Percentiles rank a stretch among this genome's conserved stretches.
Evolutionary conservation across 2,329 filamentous ascomycete genomes (phyloP).

Genomic region (Alternaria gansuensis): DNA sequence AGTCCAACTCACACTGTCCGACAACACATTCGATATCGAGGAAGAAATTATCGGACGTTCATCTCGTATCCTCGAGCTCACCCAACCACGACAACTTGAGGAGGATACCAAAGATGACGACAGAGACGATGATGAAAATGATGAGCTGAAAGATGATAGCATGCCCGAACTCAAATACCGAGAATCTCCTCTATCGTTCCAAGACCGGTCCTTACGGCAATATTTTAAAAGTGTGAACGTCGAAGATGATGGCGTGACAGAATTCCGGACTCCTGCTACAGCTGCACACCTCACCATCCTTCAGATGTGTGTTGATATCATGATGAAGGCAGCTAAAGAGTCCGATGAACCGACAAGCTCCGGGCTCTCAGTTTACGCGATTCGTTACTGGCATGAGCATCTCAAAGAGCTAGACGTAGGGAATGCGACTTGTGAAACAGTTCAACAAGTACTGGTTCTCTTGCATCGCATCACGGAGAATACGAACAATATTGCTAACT

Average conservation of each 20-base stretch:
- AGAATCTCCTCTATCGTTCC: slow-evolving; percentile 26
- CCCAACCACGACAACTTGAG: slow-evolving; percentile 7
- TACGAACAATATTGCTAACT: slow-evolving; percentile 1
- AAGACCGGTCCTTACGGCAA: slow-evolving; percentile 35
- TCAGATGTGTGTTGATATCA: slow-evolving; percentile 18
- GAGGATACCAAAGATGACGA: slow-evolving; percentile 27
- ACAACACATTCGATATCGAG: slow-evolving; percentile 24
- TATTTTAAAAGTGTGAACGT: slow-evolving; percentile 31
- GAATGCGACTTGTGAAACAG: slow-evolving; percentile 14
- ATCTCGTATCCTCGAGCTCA: slow-evolving; percentile 32
- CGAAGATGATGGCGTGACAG: slow-evolving; percentile 22
- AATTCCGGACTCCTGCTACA: slow-evolving; percentile 15
- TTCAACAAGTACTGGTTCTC: not conserved
- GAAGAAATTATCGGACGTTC: slow-evolving; percentile 32
- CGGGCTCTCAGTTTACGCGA: slow-evolving; percentile 2
- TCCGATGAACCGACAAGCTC: not conserved
- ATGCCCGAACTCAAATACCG: slow-evolving; percentile 15
- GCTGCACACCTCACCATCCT: slow-evolving; percentile 33
- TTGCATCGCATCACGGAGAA: slow-evolving; percentile 7
- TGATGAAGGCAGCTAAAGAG: slow-evolving; percentile 11
- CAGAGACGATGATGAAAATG: slow-evolving; percentile 16
- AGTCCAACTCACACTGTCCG: slow-evolving; percentile 19
- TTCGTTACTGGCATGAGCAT: slow-evolving; percentile 31
- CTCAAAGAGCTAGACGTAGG: slow-evolving; percentile 13
- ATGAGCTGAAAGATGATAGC: slow-evolving; percentile 13